Percentiles rank a stretch among this genome's conserved stretches.
phyloP scores from a whole-genome alignment of 2,329 filamentous ascomycete genomes.

The Fusarium pseudonygamai region DNA sequence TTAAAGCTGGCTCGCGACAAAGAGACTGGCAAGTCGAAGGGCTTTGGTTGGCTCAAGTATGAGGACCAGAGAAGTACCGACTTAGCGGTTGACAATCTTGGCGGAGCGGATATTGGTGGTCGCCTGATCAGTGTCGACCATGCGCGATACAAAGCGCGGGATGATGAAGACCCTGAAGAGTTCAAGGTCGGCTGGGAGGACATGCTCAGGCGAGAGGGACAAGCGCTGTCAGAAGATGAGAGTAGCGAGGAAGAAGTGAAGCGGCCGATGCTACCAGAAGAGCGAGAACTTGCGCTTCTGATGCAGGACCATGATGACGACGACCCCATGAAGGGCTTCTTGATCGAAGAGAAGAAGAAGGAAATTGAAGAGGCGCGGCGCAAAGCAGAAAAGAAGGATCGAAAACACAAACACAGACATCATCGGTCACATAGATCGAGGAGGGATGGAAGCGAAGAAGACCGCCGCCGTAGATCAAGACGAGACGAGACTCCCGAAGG shows the following conservation, averaged over 20 bases:
- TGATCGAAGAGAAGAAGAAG: slow-evolving; percentile 91
- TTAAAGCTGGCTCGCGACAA: slow-evolving; percentile 93
- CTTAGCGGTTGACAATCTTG: slow-evolving; percentile 93
- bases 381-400: slow-evolving; percentile 59
- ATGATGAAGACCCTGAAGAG: slow-evolving; percentile 75
- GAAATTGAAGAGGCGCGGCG: slow-evolving; percentile 78
- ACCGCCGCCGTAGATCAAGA: slow-evolving; percentile 47
- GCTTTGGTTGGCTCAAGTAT: slow-evolving; percentile 97
- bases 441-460: slow-evolving; percentile 46
- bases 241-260: slow-evolving; percentile 57
- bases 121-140: slow-evolving; percentile 89
- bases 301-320: slow-evolving; percentile 89
- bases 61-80: slow-evolving; percentile 97
- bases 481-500: slow-evolving; percentile 50
- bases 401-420: slow-evolving; percentile 58
- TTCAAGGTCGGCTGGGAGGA: slow-evolving; percentile 68
- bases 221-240: slow-evolving; percentile 55
- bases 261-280: slow-evolving; percentile 79
- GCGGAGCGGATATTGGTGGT: slow-evolving; percentile 84
- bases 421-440: slow-evolving; percentile 57
- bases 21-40: slow-evolving; percentile 93
- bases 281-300: slow-evolving; percentile 79
- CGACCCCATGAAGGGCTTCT: slow-evolving; percentile 94
- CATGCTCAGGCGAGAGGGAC: slow-evolving; percentile 63
- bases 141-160: slow-evolving; percentile 87